phyloP scores from a whole-genome alignment of 352 stramenopile genomes.

The Thalassiosira exigua region DNA sequence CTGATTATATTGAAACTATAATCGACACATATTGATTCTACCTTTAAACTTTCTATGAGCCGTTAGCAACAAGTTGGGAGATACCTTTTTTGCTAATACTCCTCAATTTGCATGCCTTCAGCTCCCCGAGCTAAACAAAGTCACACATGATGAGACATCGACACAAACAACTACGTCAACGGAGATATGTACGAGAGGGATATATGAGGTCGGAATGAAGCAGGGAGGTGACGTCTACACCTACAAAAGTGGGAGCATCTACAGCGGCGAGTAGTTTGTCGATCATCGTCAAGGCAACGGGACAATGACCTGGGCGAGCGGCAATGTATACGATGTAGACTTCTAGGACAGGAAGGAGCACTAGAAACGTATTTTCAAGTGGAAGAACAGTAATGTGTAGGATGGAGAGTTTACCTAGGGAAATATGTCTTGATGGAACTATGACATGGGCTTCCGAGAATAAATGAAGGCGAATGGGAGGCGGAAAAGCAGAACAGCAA shows the following conservation, averaged over 20 bases:
- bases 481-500: not conserved
- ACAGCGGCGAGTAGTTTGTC: constrained; percentile 7
- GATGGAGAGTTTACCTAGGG: constrained; percentile 44
- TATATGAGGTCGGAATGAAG: not conserved
- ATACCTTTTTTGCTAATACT: too few relatives aligned
- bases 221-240: not conserved
- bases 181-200: not conserved
- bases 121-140: too few relatives aligned
- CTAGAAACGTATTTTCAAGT: constrained; percentile 67
- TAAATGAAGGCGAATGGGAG: constrained; percentile 32
- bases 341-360: constrained; percentile 6
- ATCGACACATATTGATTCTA: too few relatives aligned
- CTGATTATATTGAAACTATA: too few relatives aligned
- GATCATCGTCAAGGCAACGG: constrained; percentile 81
- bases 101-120: too few relatives aligned
- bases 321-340: constrained; percentile 47
- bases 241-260: not conserved
- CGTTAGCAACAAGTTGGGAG: too few relatives aligned
- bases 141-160: too few relatives aligned
- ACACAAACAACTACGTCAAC: not conserved
- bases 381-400: constrained; percentile 59
- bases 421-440: constrained; percentile 26
- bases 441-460: constrained; percentile 1
- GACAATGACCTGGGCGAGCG: constrained; percentile 84
- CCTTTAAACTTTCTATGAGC: too few relatives aligned